These are phyloP conservation scores for Russula sp. DNA, from an alignment of 768 basidiomycete species.

Conservation along the genomic window DNA sequence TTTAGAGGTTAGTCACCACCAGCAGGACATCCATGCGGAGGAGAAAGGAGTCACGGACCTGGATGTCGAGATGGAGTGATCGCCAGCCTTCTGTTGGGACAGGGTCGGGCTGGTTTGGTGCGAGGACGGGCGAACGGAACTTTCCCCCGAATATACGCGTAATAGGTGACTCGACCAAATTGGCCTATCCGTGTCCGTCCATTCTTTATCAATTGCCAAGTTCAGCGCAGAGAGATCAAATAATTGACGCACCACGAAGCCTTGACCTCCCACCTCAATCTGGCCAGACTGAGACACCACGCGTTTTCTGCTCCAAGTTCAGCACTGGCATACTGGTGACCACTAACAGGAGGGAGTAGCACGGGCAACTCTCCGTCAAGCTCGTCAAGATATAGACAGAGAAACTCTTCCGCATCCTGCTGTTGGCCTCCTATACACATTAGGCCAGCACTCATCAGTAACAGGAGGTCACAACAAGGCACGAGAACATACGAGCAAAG, in stretches of 20 bases:
- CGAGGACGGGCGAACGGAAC: slow-evolving; percentile 75
- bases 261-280: background rate
- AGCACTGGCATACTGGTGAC: background rate
- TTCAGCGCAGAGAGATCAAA: background rate
- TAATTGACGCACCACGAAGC: background rate
- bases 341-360: background rate
- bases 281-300: background rate
- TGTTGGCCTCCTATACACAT: no score
- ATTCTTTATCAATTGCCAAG: background rate
- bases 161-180: background rate
- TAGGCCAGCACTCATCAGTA: no score
- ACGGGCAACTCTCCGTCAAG: no score
- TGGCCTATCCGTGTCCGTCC: background rate
- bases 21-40: no score
- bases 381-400: no score
- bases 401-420: no score
- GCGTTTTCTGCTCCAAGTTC: background rate
- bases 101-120: slow-evolving; percentile 76
- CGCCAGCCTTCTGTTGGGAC: slow-evolving; percentile 86
- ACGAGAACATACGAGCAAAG: no score
- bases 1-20: background rate
- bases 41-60: slow-evolving; percentile 40
- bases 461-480: no score
- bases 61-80: slow-evolving; percentile 83
- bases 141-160: background rate